phyloP scores from a whole-genome alignment of 805 yeast species.

The Candida ascalaphidarum region DNA sequence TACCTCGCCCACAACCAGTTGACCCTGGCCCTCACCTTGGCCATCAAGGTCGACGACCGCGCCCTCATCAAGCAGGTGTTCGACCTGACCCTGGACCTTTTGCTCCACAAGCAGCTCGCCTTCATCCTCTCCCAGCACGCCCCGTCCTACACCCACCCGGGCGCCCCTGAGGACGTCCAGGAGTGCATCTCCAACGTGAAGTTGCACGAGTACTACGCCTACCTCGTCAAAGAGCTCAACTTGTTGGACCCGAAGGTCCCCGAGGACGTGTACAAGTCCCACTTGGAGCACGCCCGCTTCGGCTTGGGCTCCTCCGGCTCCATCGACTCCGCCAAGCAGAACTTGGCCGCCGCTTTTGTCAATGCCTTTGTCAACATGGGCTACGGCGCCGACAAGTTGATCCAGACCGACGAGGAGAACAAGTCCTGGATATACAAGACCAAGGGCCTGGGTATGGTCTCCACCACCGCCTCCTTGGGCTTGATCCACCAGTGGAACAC shows the following conservation, averaged over 20 bases:
- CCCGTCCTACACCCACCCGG: constrained; percentile 60
- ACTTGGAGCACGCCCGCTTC: constrained; percentile 63
- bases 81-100: constrained; percentile 64
- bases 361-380: constrained; percentile 90
- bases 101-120: constrained; percentile 83
- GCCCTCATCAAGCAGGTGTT: constrained; percentile 71
- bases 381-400: constrained; percentile 74
- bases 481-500: constrained; percentile 86
- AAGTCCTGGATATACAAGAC: constrained; percentile 86
- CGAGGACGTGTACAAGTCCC: constrained; percentile 88
- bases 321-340: constrained; percentile 87
- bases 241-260: constrained; percentile 86
- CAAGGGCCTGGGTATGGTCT: constrained; percentile 82
- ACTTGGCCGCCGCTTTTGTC: constrained; percentile 89
- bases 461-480: constrained; percentile 89
- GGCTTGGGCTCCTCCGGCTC: constrained; percentile 50
- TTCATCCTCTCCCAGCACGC: constrained; percentile 83
- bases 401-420: constrained; percentile 65
- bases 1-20: constrained; percentile 71
- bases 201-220: constrained; percentile 69
- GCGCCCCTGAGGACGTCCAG: constrained; percentile 62
- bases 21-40: constrained; percentile 85
- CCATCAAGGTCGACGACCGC: constrained; percentile 82
- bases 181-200: constrained; percentile 77
- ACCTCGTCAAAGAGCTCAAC: constrained; percentile 81